phyloP scores from a whole-genome alignment of 306 rosid genomes.

The Potentilla sterilis region DNA sequence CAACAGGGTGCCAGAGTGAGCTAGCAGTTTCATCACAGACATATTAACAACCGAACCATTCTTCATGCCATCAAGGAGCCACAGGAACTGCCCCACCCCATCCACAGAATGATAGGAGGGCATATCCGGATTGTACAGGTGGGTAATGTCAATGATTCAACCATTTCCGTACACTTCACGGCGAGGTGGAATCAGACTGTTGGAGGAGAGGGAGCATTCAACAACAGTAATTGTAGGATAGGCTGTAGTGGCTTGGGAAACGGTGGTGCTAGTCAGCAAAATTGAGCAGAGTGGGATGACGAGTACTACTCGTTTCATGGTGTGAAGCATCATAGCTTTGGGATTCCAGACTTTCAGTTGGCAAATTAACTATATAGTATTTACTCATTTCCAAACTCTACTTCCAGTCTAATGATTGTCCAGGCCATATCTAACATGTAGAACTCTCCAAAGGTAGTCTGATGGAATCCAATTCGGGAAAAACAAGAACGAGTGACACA shows the following conservation, averaged over 20 bases:
- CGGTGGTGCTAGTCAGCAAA: neutral
- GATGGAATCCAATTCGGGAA: neutral
- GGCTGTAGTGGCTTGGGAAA: neutral
- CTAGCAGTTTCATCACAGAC: constrained; percentile 55
- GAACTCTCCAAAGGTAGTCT: neutral
- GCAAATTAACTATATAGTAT: neutral
- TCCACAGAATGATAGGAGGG: constrained; percentile 57
- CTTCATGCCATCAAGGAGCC: constrained; percentile 70
- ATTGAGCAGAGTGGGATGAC: neutral
- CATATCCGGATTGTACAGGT: constrained; percentile 30
- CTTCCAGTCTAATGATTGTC: neutral
- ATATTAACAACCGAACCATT: constrained; percentile 67
- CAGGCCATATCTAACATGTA: neutral
- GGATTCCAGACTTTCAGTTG: neutral
- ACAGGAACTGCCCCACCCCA: constrained; percentile 69
- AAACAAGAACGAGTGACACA: neutral
- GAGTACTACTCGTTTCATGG: neutral
- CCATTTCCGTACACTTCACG: constrained; percentile 4
- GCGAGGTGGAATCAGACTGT: neutral
- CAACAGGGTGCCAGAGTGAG: constrained; percentile 89
- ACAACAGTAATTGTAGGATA: neutral
- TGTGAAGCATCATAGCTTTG: neutral
- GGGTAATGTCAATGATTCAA: constrained; percentile 6
- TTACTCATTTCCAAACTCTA: neutral
- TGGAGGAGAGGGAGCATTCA: neutral